Base-by-base conservation (phyloP, 106 monocot species). In the Dendrobium catenatum region DNA sequence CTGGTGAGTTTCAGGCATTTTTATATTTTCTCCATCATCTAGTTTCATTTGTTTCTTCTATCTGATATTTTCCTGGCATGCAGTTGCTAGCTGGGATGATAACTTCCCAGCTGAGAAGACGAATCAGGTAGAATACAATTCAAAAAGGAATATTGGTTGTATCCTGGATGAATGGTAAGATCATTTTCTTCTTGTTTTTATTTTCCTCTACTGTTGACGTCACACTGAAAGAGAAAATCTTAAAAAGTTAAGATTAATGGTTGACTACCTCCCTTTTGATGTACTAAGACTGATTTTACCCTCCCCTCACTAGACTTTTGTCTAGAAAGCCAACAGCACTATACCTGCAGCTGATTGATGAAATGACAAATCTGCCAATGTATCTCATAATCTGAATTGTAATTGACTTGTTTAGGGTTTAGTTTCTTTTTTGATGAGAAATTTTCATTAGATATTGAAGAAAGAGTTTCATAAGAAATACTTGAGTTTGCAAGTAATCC, bases 151-250 rank as follows among this genome's bases (percentile, higher is more conserved):
- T 68, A 87, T 93, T 82, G 93, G 96, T 78, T 89, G 90, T 80
- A 78, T 96, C 37, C 79, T 96, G 31, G 93, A 93, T 84, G 93
- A 96, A 78, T 89, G 89, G 95, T 96, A 85, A 83, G 85, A 68
- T 83, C 78, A 15, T 16, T 16, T 70, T 29, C 9, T 27, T 66
- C 67, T 10, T 26, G 27, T 68, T 68, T 68, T 5, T 26, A 31
- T 5, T 7, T 24, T 5, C 68, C 31, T 24, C 48, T 13, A 20
- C 59, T 22, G n/a, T 16, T 18, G 16, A 61, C 22, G 59, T 20
- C 18, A 16, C 5, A 18, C 59, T 61, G 17, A 22, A 61, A 61
- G 59, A 48, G 18, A 61, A 61, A 61, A 3, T 5, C 18, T 15
- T 61, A 5, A 5, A 13, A 15, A 61, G 13, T 18, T 15, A 48